A percentile compares a stretch with the other conserved stretches of the same genome.
Conservation (phyloP, 129 eudicot species). For the Flaveria linearis region DNA sequence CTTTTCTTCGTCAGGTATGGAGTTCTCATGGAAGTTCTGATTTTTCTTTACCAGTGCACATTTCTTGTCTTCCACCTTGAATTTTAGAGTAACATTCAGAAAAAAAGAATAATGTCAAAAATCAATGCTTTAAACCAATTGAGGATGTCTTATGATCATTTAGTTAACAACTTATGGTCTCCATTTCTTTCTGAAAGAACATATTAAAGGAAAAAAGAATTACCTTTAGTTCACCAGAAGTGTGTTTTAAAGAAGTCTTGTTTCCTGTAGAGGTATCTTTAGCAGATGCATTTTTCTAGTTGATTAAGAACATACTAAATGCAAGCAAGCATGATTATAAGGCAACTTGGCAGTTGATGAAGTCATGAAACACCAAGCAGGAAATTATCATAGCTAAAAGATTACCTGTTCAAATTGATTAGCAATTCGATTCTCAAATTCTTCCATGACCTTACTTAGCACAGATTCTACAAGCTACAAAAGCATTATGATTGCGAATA, state of each 20-base stretch:
- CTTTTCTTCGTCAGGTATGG: constrained; percentile 48
- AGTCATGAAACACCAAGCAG: constrained; percentile 9
- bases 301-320: too few species aligned
- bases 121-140: neutral
- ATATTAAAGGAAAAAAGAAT: neutral
- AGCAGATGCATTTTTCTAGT: too few species aligned
- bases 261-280: too few species aligned
- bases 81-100: neutral
- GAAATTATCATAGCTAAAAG: constrained; percentile 24
- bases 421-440: constrained; percentile 81
- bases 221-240: constrained; percentile 53
- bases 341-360: too few species aligned
- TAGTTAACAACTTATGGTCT: neutral
- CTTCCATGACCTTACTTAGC: constrained; percentile 83
- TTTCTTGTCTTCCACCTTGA: constrained; percentile 43
- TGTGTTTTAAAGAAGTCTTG: constrained; percentile 28
- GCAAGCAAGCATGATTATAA: too few species aligned
- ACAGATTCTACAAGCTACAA: constrained; percentile 88
- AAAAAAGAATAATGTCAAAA: constrained; percentile 8
- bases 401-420: constrained; percentile 65
- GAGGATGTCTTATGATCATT: constrained; percentile 6
- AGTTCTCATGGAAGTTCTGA: constrained; percentile 28
- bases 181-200: neutral
- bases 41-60: constrained; percentile 33
- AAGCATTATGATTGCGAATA: constrained; percentile 18